Percentiles rank a stretch among this genome's conserved stretches.
Evolutionary conservation across 139 green algal species (phyloP).

Genomic region (Microglena sp.): DNA sequence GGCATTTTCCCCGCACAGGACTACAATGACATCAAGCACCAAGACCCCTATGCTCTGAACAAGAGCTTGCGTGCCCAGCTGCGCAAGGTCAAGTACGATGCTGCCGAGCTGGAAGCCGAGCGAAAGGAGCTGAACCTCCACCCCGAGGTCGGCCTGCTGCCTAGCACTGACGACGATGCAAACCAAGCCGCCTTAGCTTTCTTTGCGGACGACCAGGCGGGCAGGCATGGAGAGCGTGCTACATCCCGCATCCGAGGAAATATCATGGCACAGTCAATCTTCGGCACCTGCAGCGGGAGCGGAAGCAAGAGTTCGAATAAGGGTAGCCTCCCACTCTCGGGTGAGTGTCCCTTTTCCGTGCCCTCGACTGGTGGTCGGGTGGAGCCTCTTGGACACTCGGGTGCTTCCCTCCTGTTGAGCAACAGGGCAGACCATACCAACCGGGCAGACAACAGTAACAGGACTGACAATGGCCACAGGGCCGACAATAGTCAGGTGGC

Average conservation of each 20-base stretch:
- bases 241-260: not conserved
- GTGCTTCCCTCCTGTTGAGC: too few relatives aligned
- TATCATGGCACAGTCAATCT: conserved; percentile 27
- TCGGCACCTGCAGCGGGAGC: not conserved
- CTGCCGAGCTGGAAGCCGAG: conserved; percentile 18
- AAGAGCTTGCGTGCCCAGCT: conserved; percentile 29
- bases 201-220: not conserved
- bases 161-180: conserved; percentile 3
- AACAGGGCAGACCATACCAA: too few relatives aligned
- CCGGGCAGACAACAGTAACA: too few relatives aligned
- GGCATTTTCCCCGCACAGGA: too few relatives aligned
- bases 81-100: conserved; percentile 16
- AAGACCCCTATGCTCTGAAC: conserved; percentile 52
- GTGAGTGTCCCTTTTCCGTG: too few relatives aligned
- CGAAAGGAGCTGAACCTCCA: conserved; percentile 48
- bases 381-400: too few relatives aligned
- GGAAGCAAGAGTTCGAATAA: too few relatives aligned
- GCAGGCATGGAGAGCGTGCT: too few relatives aligned
- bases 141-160: conserved; percentile 27
- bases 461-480: too few relatives aligned
- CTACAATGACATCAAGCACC: conserved; percentile 12
- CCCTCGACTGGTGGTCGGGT: too few relatives aligned
- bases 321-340: too few relatives aligned
- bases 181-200: conserved; percentile 6
- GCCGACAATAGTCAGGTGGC: too few relatives aligned